A percentile compares a stretch with the other conserved stretches of the same genome.
These are phyloP conservation scores for Pholiota microspora DNA, from an alignment of 768 basidiomycete species.

Conservation along the genomic window DNA sequence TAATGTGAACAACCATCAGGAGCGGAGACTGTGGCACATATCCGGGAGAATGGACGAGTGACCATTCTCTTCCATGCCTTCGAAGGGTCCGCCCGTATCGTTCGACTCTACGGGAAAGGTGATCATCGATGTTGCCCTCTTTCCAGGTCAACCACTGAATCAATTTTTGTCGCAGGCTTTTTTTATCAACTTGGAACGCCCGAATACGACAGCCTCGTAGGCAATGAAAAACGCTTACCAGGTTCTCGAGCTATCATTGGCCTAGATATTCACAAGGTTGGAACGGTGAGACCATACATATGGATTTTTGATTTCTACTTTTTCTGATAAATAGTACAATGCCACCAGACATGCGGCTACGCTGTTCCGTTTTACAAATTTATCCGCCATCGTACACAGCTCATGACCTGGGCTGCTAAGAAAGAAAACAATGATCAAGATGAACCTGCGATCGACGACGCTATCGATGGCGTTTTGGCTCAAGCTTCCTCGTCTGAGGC, in stretches of 20 bases:
- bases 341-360: constrained; percentile 63
- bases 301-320: not conserved
- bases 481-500: constrained; percentile 9
- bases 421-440: constrained; percentile 42
- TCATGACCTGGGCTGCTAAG: constrained; percentile 42
- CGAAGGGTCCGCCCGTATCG: constrained; percentile 56
- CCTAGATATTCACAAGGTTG: constrained; percentile 58
- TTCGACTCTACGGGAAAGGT: constrained; percentile 61
- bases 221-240: constrained; percentile 41
- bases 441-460: constrained; percentile 12
- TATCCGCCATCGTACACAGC: constrained; percentile 50
- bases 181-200: constrained; percentile 62
- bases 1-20: constrained; percentile 21
- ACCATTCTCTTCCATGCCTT: constrained; percentile 64
- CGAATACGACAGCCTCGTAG: constrained; percentile 55
- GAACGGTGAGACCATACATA: constrained; percentile 34
- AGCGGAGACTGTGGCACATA: constrained; percentile 43
- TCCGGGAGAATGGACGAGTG: constrained; percentile 61
- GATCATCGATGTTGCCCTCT: not conserved
- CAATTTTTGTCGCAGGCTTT: constrained; percentile 37
- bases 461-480: constrained; percentile 7
- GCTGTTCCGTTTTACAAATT: constrained; percentile 61
- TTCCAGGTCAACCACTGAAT: not conserved
- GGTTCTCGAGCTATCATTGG: constrained; percentile 63
- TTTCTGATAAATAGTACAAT: not conserved